phyloP scores from a whole-genome alignment of 495 filamentous ascomycete genomes.

The Thermothielavioides terrestris region DNA sequence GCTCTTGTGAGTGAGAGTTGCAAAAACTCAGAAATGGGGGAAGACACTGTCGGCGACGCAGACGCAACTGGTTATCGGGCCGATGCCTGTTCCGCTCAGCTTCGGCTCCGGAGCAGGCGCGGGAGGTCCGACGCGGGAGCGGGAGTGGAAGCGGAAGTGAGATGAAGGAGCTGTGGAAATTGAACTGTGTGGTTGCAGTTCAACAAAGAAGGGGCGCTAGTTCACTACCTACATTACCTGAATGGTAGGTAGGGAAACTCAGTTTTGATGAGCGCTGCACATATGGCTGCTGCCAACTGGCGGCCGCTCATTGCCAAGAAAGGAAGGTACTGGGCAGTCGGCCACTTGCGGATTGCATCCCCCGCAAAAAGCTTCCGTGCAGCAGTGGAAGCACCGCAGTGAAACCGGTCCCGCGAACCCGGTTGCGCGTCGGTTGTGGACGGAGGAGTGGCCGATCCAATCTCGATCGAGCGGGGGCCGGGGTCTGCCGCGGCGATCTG shows the following conservation, averaged over 20 bases:
- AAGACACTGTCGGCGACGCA: neutral
- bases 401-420: slow-evolving; percentile 15
- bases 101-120: neutral
- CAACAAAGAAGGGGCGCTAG: too few relatives aligned
- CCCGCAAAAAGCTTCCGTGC: neutral
- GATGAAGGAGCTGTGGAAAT: too few relatives aligned
- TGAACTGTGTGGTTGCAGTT: too few relatives aligned
- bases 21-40: too few relatives aligned
- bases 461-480: slow-evolving; percentile 21
- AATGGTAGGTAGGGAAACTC: too few relatives aligned
- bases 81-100: neutral
- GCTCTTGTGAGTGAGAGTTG: too few relatives aligned
- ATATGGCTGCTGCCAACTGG: too few relatives aligned
- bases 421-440: too few relatives aligned
- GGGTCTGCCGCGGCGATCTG: slow-evolving; percentile 16
- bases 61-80: neutral
- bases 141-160: neutral
- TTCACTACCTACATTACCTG: too few relatives aligned
- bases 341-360: neutral
- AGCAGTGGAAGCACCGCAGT: neutral
- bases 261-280: too few relatives aligned
- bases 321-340: too few relatives aligned
- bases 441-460: slow-evolving; percentile 20
- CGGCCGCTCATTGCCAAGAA: too few relatives aligned
- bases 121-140: neutral